A percentile compares a stretch with the other conserved stretches of the same genome.
These are phyloP conservation scores for Ensete glaucum DNA, from an alignment of 176 grass and related monocot species.

Conservation along the genomic window DNA sequence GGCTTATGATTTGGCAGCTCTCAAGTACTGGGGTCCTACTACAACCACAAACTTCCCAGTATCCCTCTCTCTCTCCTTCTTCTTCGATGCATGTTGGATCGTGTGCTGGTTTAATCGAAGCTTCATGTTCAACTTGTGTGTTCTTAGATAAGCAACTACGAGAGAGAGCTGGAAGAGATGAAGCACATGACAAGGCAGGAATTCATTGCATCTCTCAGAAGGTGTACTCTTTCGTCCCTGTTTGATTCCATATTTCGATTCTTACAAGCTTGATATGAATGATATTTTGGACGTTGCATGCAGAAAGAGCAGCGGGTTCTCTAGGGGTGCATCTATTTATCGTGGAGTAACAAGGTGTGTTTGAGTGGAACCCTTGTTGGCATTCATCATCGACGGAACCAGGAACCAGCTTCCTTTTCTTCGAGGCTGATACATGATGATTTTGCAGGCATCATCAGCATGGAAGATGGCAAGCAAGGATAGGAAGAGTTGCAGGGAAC, in stretches of 20 bases:
- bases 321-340: conserved; percentile 79
- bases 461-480: conserved; percentile 85
- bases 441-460: conserved; percentile 64
- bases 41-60: conserved; percentile 97
- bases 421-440: no score
- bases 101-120: no score
- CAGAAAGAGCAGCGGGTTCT: conserved; percentile 82
- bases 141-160: conserved; percentile 50
- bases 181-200: conserved; percentile 88
- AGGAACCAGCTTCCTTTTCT: no score
- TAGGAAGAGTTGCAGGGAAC: conserved; percentile 80
- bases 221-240: conserved; percentile 17
- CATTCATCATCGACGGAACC: no score
- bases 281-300: background rate
- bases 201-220: conserved; percentile 62
- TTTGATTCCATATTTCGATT: no score
- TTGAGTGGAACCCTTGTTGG: no score
- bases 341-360: conserved; percentile 70
- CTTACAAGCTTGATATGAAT: no score
- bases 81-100: no score
- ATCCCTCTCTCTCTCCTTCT: background rate
- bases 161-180: conserved; percentile 82
- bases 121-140: background rate
- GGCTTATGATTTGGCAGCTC: conserved; percentile 95
- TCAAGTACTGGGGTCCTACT: conserved; percentile 89